Base-by-base conservation (phyloP, 225 moss, liverwort and hornwort genomes). In the Pseudoscleropodium purum region DNA sequence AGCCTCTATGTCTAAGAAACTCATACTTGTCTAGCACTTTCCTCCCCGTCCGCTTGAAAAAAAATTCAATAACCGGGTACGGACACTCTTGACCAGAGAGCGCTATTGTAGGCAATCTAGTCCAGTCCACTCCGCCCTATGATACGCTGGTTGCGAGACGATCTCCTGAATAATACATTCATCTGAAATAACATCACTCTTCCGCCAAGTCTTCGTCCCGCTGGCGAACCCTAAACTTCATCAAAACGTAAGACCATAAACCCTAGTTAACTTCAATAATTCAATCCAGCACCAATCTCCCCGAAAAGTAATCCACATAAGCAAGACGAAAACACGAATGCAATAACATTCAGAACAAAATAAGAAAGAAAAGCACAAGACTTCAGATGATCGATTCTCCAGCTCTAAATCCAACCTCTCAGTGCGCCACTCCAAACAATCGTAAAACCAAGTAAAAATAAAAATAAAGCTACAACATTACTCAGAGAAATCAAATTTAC, bases 1-100 rank as follows among this genome's bases (percentile, higher is more conserved):
- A 82, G 94, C 94, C 94, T 97, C 97, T 72, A 97, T 87, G 90
- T 98, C 98, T 91, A 98, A 91, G 85, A 98, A 98, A 92, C 98
- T 98, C 98, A 98, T 98, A 75, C n/a, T 89, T 41, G 51, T 77
- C 57, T 85, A 85, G 23, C 61, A 63, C 59, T 78, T 39, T 75
- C 80, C 52, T 86, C 64, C 29, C 75, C 7, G 39, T 41, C 56
- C 52, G 47, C 91, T 66, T 54, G 10, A 60, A 49, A 39, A 15
- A 10, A 68, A 13, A 49, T 33, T 34, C 33, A 82, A 64, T 9
- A 23, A 61, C 81, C 54, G 61, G 37, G 20, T 33, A 39, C 84
- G 45, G 37, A 10, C n/a, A 47, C 81, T 57, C n/a, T 27, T 27
- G 79, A n/a, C 17, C 26, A 79, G n/a, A n/a, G 37, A 61, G 37